phyloP scores from a whole-genome alignment of 768 basidiomycete species.

The Tulasnella sp. region DNA sequence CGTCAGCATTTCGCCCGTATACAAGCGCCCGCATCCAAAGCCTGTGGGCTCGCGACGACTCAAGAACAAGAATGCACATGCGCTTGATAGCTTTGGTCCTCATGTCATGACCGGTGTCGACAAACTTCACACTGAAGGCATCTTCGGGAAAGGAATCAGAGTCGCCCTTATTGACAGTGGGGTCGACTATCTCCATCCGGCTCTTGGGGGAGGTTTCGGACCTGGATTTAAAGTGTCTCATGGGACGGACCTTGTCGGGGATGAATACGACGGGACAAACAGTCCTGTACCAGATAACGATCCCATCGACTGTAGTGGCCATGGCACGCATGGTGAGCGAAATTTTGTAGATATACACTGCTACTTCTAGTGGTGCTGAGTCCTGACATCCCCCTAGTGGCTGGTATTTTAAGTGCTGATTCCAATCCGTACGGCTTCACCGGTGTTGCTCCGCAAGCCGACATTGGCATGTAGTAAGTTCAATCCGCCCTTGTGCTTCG shows the following conservation, averaged over 20 bases:
- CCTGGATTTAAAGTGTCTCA: slow-evolving; percentile 26
- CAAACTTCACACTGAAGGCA: slow-evolving; percentile 25
- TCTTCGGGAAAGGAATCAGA: slow-evolving; percentile 24
- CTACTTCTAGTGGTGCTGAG: background rate
- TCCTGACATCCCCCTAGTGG: background rate
- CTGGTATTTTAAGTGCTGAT: background rate
- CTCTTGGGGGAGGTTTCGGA: slow-evolving; percentile 28
- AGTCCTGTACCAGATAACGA: slow-evolving; percentile 14
- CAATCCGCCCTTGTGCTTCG: background rate
- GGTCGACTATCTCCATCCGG: slow-evolving; percentile 27
- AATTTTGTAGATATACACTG: background rate
- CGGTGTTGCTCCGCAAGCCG: slow-evolving; percentile 63
- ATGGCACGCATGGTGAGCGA: slow-evolving; percentile 46
- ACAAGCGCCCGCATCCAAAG: background rate
- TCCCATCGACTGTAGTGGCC: slow-evolving; percentile 27
- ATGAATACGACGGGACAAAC: slow-evolving; percentile 21
- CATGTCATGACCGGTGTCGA: slow-evolving; percentile 28
- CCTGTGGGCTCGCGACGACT: background rate
- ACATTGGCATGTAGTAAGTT: slow-evolving; percentile 38
- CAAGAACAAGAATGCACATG: background rate
- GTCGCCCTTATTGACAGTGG: slow-evolving; percentile 7
- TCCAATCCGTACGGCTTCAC: slow-evolving; percentile 53
- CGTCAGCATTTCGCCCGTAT: slow-evolving; percentile 5
- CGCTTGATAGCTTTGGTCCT: slow-evolving; percentile 8
- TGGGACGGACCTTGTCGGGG: slow-evolving; percentile 30